Conservation (phyloP, 768 basidiomycete species). For the Suillus decipiens region DNA sequence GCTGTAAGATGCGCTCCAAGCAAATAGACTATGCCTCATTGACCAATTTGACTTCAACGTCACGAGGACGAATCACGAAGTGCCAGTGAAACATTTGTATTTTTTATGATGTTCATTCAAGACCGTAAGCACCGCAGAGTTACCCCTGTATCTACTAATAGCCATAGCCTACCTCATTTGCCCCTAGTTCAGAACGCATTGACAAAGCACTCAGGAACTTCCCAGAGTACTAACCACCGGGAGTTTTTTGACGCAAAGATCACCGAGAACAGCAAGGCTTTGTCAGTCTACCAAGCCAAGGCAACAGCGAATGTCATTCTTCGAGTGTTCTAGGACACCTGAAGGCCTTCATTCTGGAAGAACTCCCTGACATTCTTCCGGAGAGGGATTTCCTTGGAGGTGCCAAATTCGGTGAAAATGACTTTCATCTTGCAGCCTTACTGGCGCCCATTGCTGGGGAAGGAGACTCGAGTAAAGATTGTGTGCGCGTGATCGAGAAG, state of each 20-base stretch:
- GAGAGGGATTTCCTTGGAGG: slow-evolving; percentile 50
- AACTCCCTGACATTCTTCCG: slow-evolving; percentile 44
- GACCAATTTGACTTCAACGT: slow-evolving; percentile 33
- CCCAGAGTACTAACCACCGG: slow-evolving; percentile 39
- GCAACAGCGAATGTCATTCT: slow-evolving; percentile 42
- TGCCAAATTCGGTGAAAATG: slow-evolving; percentile 49
- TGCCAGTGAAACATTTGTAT: slow-evolving; percentile 29
- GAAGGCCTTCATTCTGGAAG: slow-evolving; percentile 40
- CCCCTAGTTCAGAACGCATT: slow-evolving; percentile 47
- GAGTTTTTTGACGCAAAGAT: slow-evolving; percentile 47
- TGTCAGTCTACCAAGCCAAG: slow-evolving; percentile 43
- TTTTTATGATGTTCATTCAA: slow-evolving; percentile 37
- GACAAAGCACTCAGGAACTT: slow-evolving; percentile 34
- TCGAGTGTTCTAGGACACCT: slow-evolving; percentile 35
- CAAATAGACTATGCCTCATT: not conserved
- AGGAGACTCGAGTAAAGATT: slow-evolving; percentile 28
- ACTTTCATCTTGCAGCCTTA: slow-evolving; percentile 58
- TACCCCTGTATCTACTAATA: not conserved
- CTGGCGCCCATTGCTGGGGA: slow-evolving; percentile 48
- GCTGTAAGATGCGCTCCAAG: slow-evolving; percentile 31
- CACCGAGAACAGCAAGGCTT: slow-evolving; percentile 39
- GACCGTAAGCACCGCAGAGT: slow-evolving; percentile 39
- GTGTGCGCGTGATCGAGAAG: slow-evolving; percentile 39
- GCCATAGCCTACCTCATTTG: slow-evolving; percentile 3
- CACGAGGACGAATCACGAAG: slow-evolving; percentile 48